These are phyloP conservation scores for Malassezia equina DNA, from an alignment of 1,284 basidiomycete genomes.

Conservation along the genomic window DNA sequence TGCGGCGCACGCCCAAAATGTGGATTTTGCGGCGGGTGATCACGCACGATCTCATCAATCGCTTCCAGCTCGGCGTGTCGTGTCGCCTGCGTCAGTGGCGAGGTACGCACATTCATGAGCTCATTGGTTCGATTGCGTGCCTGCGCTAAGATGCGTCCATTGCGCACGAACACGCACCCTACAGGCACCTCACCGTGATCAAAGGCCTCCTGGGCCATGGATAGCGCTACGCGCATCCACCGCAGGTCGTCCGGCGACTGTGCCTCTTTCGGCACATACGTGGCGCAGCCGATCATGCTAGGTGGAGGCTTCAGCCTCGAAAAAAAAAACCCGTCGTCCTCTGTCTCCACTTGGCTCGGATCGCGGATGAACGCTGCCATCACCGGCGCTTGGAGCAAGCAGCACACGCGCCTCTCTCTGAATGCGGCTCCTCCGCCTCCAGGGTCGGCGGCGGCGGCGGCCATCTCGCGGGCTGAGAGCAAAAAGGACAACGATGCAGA, in stretches of 20 bases:
- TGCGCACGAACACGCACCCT: slow-evolving; percentile 85
- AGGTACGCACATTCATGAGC: slow-evolving; percentile 53
- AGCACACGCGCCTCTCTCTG: slow-evolving; percentile 30
- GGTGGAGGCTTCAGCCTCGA: neutral
- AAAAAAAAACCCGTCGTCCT: neutral
- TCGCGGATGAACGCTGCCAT: slow-evolving; percentile 36
- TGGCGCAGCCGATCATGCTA: slow-evolving; percentile 9
- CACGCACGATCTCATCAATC: slow-evolving; percentile 69
- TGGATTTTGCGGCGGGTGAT: slow-evolving; percentile 48
- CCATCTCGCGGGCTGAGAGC: slow-evolving; percentile 5
- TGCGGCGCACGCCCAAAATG: slow-evolving; percentile 35
- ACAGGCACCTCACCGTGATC: slow-evolving; percentile 82
- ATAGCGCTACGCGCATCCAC: slow-evolving; percentile 44
- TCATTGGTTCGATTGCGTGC: slow-evolving; percentile 92
- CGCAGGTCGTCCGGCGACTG: slow-evolving; percentile 36
- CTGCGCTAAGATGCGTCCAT: slow-evolving; percentile 62
- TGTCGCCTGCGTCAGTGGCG: slow-evolving; percentile 60
- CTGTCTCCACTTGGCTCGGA: neutral
- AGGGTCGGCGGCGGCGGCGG: slow-evolving; percentile 31
- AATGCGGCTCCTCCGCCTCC: slow-evolving; percentile 33
- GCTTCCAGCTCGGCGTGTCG: slow-evolving; percentile 96
- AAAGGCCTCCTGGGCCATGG: slow-evolving; percentile 60
- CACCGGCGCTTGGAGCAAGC: slow-evolving; percentile 35
- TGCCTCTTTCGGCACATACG: slow-evolving; percentile 28
- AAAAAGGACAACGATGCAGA: slow-evolving; percentile 9